These are phyloP conservation scores for Cladosporium halotolerans DNA, from an alignment of 2,329 filamentous ascomycete species.

Conservation along the genomic window DNA sequence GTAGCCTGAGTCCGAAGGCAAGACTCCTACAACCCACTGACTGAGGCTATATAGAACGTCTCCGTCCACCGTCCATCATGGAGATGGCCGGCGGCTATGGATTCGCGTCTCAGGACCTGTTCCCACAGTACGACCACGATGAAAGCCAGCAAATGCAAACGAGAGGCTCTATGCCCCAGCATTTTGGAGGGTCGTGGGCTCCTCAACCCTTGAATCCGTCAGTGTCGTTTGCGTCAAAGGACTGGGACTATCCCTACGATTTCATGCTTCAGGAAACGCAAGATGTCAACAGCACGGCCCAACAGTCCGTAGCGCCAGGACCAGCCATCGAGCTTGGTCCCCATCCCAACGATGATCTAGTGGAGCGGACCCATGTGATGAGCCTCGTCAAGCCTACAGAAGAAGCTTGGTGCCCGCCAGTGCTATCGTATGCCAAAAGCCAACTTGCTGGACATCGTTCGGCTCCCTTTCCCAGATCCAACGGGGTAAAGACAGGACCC, in stretches of 20 bases:
- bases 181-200: not conserved
- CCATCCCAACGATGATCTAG: not conserved
- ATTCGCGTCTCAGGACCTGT: not conserved
- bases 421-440: not conserved
- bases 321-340: not conserved
- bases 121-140: not conserved
- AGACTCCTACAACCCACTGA: not conserved
- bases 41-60: not conserved
- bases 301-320: not conserved
- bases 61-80: not conserved
- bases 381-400: not conserved
- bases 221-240: not conserved
- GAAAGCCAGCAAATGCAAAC: too few species aligned
- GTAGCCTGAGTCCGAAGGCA: not conserved
- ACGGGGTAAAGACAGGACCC: slow-evolving; percentile 1
- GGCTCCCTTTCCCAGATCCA: not conserved
- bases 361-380: not conserved
- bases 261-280: not conserved
- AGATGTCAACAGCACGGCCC: not conserved
- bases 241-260: not conserved
- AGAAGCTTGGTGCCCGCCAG: not conserved
- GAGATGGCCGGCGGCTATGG: not conserved
- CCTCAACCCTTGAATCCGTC: not conserved
- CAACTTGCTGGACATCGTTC: not conserved
- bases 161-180: not conserved